A percentile compares a stretch with the other conserved stretches of the same genome.
These are phyloP conservation scores for Lactarius tabidus DNA, from an alignment of 768 basidiomycete species.

Conservation along the genomic window DNA sequence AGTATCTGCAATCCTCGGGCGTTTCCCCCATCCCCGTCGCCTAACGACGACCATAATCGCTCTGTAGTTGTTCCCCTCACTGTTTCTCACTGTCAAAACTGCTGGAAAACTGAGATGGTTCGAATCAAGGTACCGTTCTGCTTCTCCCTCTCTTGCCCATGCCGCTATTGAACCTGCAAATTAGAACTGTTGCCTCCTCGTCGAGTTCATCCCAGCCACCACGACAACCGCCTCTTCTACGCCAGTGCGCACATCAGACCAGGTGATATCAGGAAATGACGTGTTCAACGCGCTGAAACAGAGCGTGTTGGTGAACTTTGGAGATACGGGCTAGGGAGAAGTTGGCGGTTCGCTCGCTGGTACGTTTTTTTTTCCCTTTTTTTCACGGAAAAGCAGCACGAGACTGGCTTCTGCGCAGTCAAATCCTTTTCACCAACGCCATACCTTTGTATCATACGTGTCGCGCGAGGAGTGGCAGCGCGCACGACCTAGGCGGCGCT, in stretches of 20 bases:
- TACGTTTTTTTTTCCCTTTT: constrained; percentile 34
- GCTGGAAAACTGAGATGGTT: constrained; percentile 15
- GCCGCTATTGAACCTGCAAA: background rate
- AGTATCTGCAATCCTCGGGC: too few species aligned
- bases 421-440: constrained; percentile 83
- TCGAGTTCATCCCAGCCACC: constrained; percentile 63
- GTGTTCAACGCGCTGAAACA: constrained; percentile 68
- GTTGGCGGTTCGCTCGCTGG: constrained; percentile 68
- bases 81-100: background rate
- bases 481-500: constrained; percentile 75
- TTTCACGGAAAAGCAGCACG: background rate
- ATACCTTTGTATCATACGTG: constrained; percentile 45
- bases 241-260: too few species aligned
- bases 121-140: constrained; percentile 12
- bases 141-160: background rate
- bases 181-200: constrained; percentile 85
- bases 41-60: too few species aligned
- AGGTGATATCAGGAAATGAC: constrained; percentile 60
- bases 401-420: constrained; percentile 42
- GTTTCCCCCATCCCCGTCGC: too few species aligned
- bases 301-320: constrained; percentile 68
- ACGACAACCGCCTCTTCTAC: constrained; percentile 58
- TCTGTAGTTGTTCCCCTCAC: too few species aligned
- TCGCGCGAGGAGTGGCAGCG: constrained; percentile 41
- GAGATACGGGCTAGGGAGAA: constrained; percentile 83